Evolutionary conservation across 805 yeast species (phyloP).

Genomic region (Scheffersomyces coipomensis): DNA sequence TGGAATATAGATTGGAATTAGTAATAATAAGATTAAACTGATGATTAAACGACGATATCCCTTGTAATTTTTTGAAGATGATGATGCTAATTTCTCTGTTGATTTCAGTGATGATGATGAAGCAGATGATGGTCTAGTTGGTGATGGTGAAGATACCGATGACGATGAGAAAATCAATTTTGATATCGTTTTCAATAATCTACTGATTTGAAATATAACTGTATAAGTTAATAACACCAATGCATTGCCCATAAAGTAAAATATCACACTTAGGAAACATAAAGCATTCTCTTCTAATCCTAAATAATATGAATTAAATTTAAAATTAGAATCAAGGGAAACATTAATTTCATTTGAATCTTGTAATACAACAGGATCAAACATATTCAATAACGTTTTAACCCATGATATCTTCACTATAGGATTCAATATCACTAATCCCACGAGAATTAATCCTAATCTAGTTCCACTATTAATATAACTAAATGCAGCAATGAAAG

Average conservation of each 20-base stretch:
- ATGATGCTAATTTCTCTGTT: not conserved
- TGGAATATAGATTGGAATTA: slow-evolving; percentile 66
- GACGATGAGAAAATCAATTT: not conserved
- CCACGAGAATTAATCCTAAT: slow-evolving; percentile 18
- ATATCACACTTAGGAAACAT: slow-evolving; percentile 60
- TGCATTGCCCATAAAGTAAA: slow-evolving; percentile 40
- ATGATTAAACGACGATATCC: slow-evolving; percentile 11
- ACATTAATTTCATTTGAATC: slow-evolving; percentile 44
- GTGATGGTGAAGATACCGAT: not conserved
- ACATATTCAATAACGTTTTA: slow-evolving; percentile 35
- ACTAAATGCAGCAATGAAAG: slow-evolving; percentile 37
- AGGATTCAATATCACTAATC: slow-evolving; percentile 38
- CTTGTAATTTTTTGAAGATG: not conserved
- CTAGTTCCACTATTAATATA: slow-evolving; percentile 11
- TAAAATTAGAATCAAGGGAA: slow-evolving; percentile 29
- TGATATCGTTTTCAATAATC: not conserved
- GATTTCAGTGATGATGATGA: not conserved
- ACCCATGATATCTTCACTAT: slow-evolving; percentile 30
- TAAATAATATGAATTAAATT: slow-evolving; percentile 57
- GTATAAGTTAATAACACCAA: slow-evolving; percentile 5
- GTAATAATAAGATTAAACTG: slow-evolving; percentile 11
- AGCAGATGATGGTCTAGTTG: not conserved
- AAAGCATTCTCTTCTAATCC: slow-evolving; percentile 61
- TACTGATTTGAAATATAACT: not conserved
- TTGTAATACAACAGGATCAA: slow-evolving; percentile 56